Base-by-base conservation (phyloP, 2,329 filamentous ascomycete species). In the Phoma sp. region DNA sequence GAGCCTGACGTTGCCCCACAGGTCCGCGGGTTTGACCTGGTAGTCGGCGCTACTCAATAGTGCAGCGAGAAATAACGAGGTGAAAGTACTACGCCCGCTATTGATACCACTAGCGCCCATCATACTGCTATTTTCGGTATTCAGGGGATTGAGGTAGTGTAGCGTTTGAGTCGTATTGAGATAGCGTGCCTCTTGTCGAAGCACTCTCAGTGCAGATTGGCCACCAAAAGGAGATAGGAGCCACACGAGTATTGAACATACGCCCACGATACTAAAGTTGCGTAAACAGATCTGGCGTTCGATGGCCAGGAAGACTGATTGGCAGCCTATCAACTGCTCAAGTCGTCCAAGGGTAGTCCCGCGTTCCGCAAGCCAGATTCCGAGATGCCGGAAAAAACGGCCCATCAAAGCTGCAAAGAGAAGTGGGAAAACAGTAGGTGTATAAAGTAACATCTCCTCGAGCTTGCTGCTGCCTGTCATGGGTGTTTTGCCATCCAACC, bases 321-420 rank as follows among this genome's bases (percentile, higher is more conserved):
- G 64, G 36, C 67, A 71, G 6, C 69, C 69, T 6, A 71, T 38
- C 0, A 72, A 55, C 33, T 70, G 67, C 51, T 73, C 69, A 7
- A 67, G 57, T 12, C 65, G 63, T 9, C 70, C 70, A n/a, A 73
- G 66, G 0, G 65, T 69, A 3, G 65, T 70, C 5, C 70, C 68
- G 17, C 64, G 57, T 45, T 72, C 68, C 8, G 67, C 69, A 4
- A 64, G 55, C 45, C 61, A 70, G 8, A 72, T 50, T 10, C 64
- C 69, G 2, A 69, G 33, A 21, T 65, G 57, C 17, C 67, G 65
- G 36, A 70, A 70, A 31, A 64, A 68, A 12, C 67, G 48, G 12
- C 68, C 68, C 69, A 71, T 71, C 3, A 71, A 55, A 4, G 68
- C 69, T 19, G 69, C 70, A 32, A 70, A 72, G 2, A 71, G 62